Conservation (phyloP, 208 protist species). For the Dictyostelium gargantuum region DNA sequence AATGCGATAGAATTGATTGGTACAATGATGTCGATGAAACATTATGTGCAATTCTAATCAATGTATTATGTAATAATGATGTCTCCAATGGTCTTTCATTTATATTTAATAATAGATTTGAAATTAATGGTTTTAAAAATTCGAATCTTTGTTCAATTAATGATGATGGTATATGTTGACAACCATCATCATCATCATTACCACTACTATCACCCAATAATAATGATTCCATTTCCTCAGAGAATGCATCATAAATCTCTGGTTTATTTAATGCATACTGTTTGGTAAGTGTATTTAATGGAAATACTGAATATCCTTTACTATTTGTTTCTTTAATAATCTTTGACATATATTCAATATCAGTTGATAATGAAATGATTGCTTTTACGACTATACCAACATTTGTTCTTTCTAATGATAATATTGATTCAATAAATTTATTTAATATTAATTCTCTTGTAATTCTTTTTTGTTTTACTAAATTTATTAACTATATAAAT, state of each 20-base stretch:
- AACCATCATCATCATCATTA: too few relatives aligned
- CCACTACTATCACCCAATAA: not conserved
- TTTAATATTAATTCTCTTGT: not conserved
- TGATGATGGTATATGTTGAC: not conserved
- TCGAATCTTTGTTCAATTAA: not conserved
- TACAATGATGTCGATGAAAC: not conserved
- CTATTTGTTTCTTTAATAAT: not conserved
- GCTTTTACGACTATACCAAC: not conserved
- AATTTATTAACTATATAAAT: not conserved
- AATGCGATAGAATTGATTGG: not conserved
- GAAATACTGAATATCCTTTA: not conserved
- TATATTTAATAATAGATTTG: not conserved
- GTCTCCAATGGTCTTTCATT: not conserved
- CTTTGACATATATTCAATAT: conserved; percentile 26
- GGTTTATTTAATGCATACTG: not conserved
- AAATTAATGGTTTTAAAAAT: not conserved
- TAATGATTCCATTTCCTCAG: not conserved
- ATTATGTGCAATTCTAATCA: not conserved
- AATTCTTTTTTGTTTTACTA: not conserved
- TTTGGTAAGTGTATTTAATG: not conserved
- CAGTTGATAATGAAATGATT: not conserved
- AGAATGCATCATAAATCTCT: not conserved
- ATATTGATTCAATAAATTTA: not conserved
- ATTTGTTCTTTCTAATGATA: not conserved
- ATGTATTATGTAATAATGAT: not conserved